phyloP scores from a whole-genome alignment of 1,139 yeast species.

The Pichia sp. region DNA sequence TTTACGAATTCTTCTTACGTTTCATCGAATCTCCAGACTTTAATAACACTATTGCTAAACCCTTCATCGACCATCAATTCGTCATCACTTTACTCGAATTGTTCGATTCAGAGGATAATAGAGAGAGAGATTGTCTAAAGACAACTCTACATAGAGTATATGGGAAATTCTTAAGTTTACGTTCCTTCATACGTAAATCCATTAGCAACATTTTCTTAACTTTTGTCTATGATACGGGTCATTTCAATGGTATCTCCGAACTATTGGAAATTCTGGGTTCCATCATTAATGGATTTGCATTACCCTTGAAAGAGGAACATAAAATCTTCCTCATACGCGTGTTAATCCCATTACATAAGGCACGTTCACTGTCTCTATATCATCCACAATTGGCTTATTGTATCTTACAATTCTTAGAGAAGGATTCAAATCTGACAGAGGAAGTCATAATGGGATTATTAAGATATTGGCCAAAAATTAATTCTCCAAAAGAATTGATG shows the following conservation, averaged over 20 bases:
- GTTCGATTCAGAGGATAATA: slow-evolving; percentile 93
- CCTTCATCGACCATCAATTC: slow-evolving; percentile 86
- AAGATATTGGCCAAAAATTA: slow-evolving; percentile 96
- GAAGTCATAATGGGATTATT: slow-evolving; percentile 91
- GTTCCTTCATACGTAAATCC: slow-evolving; percentile 88
- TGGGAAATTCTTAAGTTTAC: slow-evolving; percentile 85
- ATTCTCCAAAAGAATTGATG: slow-evolving; percentile 93
- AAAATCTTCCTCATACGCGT: slow-evolving; percentile 83
- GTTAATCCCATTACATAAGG: slow-evolving; percentile 91
- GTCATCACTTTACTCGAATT: slow-evolving; percentile 74
- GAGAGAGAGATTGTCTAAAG: slow-evolving; percentile 91
- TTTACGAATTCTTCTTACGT: slow-evolving; percentile 86
- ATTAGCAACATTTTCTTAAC: slow-evolving; percentile 89
- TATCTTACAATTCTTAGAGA: slow-evolving; percentile 91
- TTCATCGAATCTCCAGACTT: slow-evolving; percentile 95
- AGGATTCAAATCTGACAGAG: slow-evolving; percentile 86
- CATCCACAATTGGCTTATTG: slow-evolving; percentile 98
- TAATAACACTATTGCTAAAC: slow-evolving; percentile 88
- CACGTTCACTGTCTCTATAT: slow-evolving; percentile 76
- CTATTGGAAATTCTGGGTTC: slow-evolving; percentile 90
- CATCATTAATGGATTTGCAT: slow-evolving; percentile 95
- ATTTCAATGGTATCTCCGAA: slow-evolving; percentile 96
- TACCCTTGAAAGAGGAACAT: slow-evolving; percentile 95
- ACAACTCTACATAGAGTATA: slow-evolving; percentile 93
- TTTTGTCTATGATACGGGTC: slow-evolving; percentile 90